A percentile compares a stretch with the other conserved stretches of the same genome.
Conservation (phyloP, 768 basidiomycete species). For the Xerocomellus dryophilus region DNA sequence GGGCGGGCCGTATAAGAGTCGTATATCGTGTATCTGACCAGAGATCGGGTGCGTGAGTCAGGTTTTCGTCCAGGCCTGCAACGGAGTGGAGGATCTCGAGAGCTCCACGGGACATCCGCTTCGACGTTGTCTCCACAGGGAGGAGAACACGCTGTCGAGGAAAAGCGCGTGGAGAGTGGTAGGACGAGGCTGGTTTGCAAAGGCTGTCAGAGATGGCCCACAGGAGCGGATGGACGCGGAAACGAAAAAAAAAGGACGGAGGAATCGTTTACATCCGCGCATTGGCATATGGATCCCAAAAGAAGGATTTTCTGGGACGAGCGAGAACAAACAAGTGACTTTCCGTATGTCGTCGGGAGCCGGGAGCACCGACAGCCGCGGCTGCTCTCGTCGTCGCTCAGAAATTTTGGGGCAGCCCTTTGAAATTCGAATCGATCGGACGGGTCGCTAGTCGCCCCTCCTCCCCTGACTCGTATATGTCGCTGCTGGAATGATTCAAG, state of each 20-base stretch:
- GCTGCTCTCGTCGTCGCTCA: slow-evolving; percentile 19
- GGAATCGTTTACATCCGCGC: slow-evolving; percentile 31
- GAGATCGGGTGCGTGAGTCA: slow-evolving; percentile 19
- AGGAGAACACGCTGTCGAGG: slow-evolving; percentile 7
- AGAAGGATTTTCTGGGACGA: slow-evolving; percentile 20
- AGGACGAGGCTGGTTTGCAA: slow-evolving; percentile 1
- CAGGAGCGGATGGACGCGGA: slow-evolving; percentile 26
- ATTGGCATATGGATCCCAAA: slow-evolving; percentile 23
- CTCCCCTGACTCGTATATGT: not conserved
- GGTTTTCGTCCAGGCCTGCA: slow-evolving; percentile 16
- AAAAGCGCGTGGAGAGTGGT: slow-evolving; percentile 10
- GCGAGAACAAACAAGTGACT: slow-evolving; percentile 18
- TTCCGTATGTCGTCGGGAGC: slow-evolving; percentile 26
- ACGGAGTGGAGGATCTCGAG: slow-evolving; percentile 13
- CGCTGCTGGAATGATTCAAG: slow-evolving; percentile 1
- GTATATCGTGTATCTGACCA: slow-evolving; percentile 7
- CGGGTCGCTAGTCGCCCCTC: slow-evolving; percentile 2
- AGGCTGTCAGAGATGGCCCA: slow-evolving; percentile 2
- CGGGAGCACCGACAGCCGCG: slow-evolving; percentile 25
- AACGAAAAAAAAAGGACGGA: slow-evolving; percentile 30
- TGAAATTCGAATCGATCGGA: slow-evolving; percentile 25
- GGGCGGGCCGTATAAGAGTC: slow-evolving; percentile 24
- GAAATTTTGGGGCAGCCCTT: slow-evolving; percentile 24
- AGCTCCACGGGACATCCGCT: slow-evolving; percentile 25
- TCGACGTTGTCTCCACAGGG: slow-evolving; percentile 7